Base-by-base conservation (phyloP, 2,329 filamentous ascomycete species). In the Polychaeton citri region DNA sequence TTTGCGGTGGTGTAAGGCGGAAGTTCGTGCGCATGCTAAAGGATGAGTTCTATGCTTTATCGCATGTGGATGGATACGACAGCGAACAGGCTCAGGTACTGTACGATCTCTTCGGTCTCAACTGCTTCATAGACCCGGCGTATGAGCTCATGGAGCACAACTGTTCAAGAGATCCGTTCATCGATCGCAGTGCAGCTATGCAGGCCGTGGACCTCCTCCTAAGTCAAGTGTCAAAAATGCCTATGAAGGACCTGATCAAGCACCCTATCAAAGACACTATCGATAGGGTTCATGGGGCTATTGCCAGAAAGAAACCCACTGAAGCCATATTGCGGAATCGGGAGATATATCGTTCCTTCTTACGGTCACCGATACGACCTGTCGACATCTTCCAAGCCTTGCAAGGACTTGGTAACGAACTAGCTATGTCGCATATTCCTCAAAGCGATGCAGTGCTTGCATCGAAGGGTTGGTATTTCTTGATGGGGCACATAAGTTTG, bases 1-100 rank as follows among this genome's bases (percentile, higher is more conserved):
- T 81, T 56, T 96, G 87, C 68, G 88, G 84, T 51, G 69, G 74
- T 3, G 83, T 84, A 0, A 84, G 86, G 53, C 88, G 90, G 53
- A 74, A 84, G 13, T 90, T 98, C 59, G 68, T 96, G 18, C 87
- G 86, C 53, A 73, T 95, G 57, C 80, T 90, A 64, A 88, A 87
- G 38, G 71, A 82, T 5, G 90, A 98, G 53, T 68, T 96, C 32
- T 67, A 93, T 18, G 76, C 76, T 33, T 69, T 88, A 47, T 74
- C 77, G 43, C 74, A 81, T 34, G 72, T 87, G 19, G 78, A 87
- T 38, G 83, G 83, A 45, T 86, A 81, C 66, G 86, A 94, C 49
- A 76, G 79, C 45, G 87, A 96, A 51, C 71, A 96, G 12, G 80
- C 81, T 6, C 86, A 93, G 53, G 78, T 92, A 1, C 67, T 92